phyloP scores from a whole-genome alignment of 768 basidiomycete species.

The Gloeopeniophorella convolvens region DNA sequence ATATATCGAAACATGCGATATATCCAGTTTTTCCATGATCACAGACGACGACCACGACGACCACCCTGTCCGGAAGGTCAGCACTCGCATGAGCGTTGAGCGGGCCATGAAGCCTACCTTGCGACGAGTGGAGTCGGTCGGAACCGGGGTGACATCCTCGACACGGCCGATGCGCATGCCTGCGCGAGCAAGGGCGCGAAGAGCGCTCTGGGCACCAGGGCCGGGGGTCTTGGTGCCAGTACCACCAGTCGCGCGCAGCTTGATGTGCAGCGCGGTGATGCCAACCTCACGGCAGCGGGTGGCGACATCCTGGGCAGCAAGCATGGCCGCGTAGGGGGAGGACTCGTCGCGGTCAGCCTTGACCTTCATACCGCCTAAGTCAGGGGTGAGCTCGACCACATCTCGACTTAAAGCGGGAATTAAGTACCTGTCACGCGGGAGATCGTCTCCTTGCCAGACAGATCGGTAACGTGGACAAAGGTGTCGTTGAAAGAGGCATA shows the following conservation, averaged over 20 bases:
- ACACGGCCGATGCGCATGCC: constrained; percentile 98
- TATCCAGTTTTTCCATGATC: constrained; percentile 27
- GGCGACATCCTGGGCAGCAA: constrained; percentile 97
- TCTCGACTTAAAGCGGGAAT: neutral
- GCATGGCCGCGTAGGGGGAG: constrained; percentile 94
- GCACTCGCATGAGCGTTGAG: neutral
- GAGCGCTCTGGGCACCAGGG: constrained; percentile 95
- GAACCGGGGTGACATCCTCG: constrained; percentile 96
- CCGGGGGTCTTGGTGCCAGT: constrained; percentile 99
- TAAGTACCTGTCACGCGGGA: constrained; percentile 89
- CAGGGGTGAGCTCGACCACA: neutral
- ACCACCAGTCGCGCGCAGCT: constrained; percentile 96
- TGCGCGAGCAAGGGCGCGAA: constrained; percentile 95
- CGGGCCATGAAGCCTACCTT: constrained; percentile 53
- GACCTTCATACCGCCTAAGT: constrained; percentile 95
- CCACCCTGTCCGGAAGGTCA: constrained; percentile 62
- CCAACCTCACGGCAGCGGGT: constrained; percentile 96
- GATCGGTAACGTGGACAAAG: constrained; percentile 98
- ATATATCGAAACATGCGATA: constrained; percentile 27
- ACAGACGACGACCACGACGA: constrained; percentile 97
- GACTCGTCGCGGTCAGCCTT: constrained; percentile 99
- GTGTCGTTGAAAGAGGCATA: constrained; percentile 99
- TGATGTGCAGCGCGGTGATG: constrained; percentile 97
- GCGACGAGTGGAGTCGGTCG: constrained; percentile 94
- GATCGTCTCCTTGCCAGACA: constrained; percentile 98